A percentile compares a stretch with the other conserved stretches of the same genome.
Evolutionary conservation across 2,329 filamentous ascomycete genomes (phyloP).

Genomic region (Fusarium marasasianum): DNA sequence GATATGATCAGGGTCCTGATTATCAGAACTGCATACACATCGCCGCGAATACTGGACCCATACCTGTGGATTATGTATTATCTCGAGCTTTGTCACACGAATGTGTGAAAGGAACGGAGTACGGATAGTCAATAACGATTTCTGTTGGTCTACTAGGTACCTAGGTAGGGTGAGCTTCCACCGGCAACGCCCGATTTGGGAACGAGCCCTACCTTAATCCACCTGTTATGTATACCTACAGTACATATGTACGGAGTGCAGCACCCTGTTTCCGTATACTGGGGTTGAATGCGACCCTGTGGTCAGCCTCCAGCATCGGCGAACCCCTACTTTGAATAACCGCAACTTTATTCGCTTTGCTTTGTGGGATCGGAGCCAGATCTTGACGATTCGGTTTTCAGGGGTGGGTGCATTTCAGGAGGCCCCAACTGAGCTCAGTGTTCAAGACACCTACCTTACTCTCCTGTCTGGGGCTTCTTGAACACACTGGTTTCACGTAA

Average conservation of each 20-base stretch:
- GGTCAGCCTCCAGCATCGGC: constrained; percentile 13
- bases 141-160: not conserved
- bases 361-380: constrained; percentile 7
- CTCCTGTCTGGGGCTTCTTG: not conserved
- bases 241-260: not conserved
- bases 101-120: not conserved
- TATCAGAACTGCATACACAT: constrained; percentile 17
- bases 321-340: constrained; percentile 21
- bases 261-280: constrained; percentile 10
- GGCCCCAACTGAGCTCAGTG: not conserved
- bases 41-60: constrained; percentile 18
- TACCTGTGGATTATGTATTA: constrained; percentile 10
- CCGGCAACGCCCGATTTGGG: constrained; percentile 21
- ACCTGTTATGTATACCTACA: not conserved
- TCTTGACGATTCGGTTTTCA: not conserved
- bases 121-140: not conserved
- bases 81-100: constrained; percentile 8
- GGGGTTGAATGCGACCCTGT: constrained; percentile 26
- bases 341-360: constrained; percentile 23
- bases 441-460: not conserved
- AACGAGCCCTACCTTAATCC: constrained; percentile 27
- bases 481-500: not conserved
- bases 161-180: not conserved
- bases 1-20: constrained; percentile 19
- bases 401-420: not conserved